Evolutionary conservation across 441 rosid species (phyloP).

Genomic region (Pelargonium citronellum): DNA sequence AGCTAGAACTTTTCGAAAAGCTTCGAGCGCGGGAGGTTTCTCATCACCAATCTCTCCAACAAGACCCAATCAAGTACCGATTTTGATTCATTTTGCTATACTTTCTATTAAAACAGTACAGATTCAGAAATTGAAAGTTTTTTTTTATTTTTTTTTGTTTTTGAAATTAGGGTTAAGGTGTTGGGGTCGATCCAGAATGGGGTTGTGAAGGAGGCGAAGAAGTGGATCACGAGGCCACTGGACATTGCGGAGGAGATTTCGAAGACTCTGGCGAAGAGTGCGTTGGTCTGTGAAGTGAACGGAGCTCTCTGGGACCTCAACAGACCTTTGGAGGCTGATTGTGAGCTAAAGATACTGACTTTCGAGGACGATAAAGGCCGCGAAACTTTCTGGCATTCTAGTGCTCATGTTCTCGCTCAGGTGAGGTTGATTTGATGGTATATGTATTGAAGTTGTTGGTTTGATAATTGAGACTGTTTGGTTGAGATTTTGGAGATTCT

Average conservation of each 20-base stretch:
- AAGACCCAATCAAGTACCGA: constrained; percentile 62
- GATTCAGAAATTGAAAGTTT: no score
- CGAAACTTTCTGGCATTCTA: constrained; percentile 95
- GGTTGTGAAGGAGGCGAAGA: constrained; percentile 70
- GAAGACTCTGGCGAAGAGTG: constrained; percentile 59
- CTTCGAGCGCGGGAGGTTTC: constrained; percentile 55
- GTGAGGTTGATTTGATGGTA: constrained; percentile 24
- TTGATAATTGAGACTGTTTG: no score
- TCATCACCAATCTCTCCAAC: constrained; percentile 49
- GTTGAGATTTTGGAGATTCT: no score
- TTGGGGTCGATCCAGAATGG: constrained; percentile 36
- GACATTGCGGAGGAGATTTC: constrained; percentile 63
- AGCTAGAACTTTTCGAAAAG: constrained; percentile 43
- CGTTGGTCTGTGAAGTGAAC: constrained; percentile 69
- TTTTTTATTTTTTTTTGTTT: not conserved
- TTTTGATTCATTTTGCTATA: constrained; percentile 2
- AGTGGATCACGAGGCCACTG: constrained; percentile 68
- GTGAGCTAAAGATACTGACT: constrained; percentile 61
- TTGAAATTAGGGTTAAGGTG: constrained; percentile 45
- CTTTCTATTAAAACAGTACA: no score
- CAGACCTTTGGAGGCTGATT: constrained; percentile 70
- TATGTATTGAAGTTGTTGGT: no score
- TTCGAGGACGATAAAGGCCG: constrained; percentile 83
- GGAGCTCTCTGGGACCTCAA: constrained; percentile 81
- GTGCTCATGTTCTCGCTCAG: constrained; percentile 97